phyloP scores from a whole-genome alignment of 2,329 filamentous ascomycete species.

The Xylariaceae sp. region DNA sequence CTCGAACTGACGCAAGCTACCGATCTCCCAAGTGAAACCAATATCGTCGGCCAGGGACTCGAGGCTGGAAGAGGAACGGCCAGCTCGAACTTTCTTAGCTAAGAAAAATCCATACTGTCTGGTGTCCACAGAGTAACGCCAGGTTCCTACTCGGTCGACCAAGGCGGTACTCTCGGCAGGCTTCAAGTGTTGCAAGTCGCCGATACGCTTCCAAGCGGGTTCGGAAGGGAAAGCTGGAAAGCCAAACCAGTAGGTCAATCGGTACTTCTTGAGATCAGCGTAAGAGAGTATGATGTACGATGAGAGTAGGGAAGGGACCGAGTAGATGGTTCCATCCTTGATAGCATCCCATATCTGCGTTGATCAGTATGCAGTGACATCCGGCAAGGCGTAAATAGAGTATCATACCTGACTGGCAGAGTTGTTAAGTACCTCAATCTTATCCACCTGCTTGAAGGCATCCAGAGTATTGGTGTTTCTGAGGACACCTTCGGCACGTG shows the following conservation, averaged over 20 bases:
- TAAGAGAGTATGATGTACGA: conserved; percentile 88
- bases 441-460: conserved; percentile 82
- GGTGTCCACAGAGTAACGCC: conserved; percentile 74
- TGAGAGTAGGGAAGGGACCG: conserved; percentile 82
- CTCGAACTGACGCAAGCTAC: conserved; percentile 71
- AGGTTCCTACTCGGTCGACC: conserved; percentile 79
- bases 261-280: conserved; percentile 95
- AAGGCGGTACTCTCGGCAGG: conserved; percentile 69
- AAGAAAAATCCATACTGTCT: conserved; percentile 93
- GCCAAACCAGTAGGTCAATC: conserved; percentile 96
- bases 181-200: conserved; percentile 51
- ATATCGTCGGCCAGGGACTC: conserved; percentile 51
- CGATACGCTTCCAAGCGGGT: conserved; percentile 67
- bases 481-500: conserved; percentile 86
- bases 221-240: conserved; percentile 91
- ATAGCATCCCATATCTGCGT: conserved; percentile 92
- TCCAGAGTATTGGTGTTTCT: conserved; percentile 96
- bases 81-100: conserved; percentile 64
- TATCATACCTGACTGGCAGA: conserved; percentile 67
- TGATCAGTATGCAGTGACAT: not conserved
- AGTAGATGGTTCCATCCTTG: conserved; percentile 92
- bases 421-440: conserved; percentile 68
- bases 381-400: not conserved
- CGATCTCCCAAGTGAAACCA: conserved; percentile 72
- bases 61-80: conserved; percentile 32